Base-by-base conservation (phyloP, 1,139 yeast genomes). In the Candida anutae region DNA sequence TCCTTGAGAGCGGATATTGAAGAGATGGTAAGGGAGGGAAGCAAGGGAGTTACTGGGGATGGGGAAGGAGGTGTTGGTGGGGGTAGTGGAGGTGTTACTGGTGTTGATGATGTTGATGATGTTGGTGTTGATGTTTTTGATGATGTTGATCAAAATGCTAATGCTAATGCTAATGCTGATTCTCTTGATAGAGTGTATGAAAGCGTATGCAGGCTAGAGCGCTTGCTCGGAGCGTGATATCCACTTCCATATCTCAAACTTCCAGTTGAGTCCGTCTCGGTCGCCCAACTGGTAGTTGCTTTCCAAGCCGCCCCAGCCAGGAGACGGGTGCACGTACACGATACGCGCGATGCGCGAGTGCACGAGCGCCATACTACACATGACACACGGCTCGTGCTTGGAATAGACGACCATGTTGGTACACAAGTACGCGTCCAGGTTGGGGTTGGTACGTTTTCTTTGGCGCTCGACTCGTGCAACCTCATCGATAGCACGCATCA, bases 331-430 rank as follows among this genome's bases (percentile, higher is more conserved):
- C 15, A 83, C 40, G 48, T 78, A 90, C 1, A 83, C 61, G 22
- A 90, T 57, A 31, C 87, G 61, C 10, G 74, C 68, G 2, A 93
- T 69, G 26, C 99, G 64, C 1, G 97, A 88, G 50, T 93, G 98
- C 8, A 88, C 79, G 21, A 93, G 61, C 0, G 97, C 98, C 99
- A 93, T 93, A 6, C 83, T 60, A 46, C 99, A 93, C 97, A 90
- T 93, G 0, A 84, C 72, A 48, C 98, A 93, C 1, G 98, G 99
- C 49, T 93, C 98, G 48, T 87, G 95, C 0, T 95, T 81, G 1
- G 93, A 81, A 46, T 83, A 87, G 0, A 90, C 87, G 35, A 82
- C 77, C 38, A 77, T 68, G 32, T 76, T 72, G 25, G 79, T 71
- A 45, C 97, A 88, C 6, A 93, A 64, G 46, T 93, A 93, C 13